phyloP scores from a whole-genome alignment of 139 green algal genomes.

The Chlorella sorokiniana region DNA sequence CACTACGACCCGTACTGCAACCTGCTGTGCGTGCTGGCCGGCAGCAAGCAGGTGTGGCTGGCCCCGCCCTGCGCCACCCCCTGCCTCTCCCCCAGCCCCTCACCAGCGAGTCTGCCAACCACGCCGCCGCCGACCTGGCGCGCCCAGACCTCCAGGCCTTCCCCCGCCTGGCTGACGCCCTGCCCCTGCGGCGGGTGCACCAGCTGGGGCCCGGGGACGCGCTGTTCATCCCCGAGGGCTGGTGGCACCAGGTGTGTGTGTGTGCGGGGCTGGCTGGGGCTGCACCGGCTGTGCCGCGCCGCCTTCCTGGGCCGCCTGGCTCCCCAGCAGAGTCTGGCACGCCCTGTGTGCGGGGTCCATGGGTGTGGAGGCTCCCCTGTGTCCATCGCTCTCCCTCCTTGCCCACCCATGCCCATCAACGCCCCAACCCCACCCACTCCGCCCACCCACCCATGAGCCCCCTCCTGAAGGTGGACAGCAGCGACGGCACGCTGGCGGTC shows the following conservation, averaged over 20 bases:
- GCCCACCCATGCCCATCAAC: too few relatives aligned
- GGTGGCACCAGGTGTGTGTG: conserved; percentile 81
- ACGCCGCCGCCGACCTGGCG: conserved; percentile 70
- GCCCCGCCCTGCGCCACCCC: conserved; percentile 51
- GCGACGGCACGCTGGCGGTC: conserved; percentile 62
- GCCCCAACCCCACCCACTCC: too few relatives aligned
- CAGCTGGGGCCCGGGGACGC: conserved; percentile 70
- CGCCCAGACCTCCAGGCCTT: conserved; percentile 50
- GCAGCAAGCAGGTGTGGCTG: conserved; percentile 71
- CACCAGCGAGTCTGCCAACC: conserved; percentile 67
- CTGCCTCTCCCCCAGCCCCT: conserved; percentile 59
- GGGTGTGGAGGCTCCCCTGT: too few relatives aligned
- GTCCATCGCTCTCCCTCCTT: too few relatives aligned
- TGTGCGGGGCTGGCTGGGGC: background rate
- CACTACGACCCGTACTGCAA: conserved; percentile 90
- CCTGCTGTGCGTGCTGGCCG: conserved; percentile 71
- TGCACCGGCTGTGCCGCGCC: background rate
- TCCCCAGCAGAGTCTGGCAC: too few relatives aligned
- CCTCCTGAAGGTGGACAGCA: conserved; percentile 56
- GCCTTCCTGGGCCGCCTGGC: too few relatives aligned
- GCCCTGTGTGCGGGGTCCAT: too few relatives aligned
- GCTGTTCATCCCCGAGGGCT: conserved; percentile 89
- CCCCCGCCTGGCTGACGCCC: conserved; percentile 38
- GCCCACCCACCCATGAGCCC: too few relatives aligned
- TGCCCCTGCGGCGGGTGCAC: conserved; percentile 12